Evolutionary conservation across 495 filamentous ascomycete species (phyloP).

Genomic region (Penicillium crystallinum): DNA sequence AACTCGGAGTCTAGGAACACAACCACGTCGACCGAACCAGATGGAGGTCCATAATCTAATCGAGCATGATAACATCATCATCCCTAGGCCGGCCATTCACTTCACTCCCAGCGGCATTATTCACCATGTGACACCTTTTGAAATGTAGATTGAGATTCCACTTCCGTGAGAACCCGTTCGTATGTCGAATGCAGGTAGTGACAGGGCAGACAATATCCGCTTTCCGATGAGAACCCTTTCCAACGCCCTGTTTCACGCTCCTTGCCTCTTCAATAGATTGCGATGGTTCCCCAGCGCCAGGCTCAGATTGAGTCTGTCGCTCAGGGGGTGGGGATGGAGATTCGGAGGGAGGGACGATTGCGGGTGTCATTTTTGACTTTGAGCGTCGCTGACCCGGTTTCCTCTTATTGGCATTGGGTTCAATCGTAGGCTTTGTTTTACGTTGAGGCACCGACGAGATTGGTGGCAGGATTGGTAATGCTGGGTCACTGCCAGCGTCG

Average conservation of each 20-base stretch:
- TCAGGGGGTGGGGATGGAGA: conserved; percentile 2
- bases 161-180: conserved; percentile 30
- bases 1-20: no score
- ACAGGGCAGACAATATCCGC: conserved; percentile 32
- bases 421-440: background rate
- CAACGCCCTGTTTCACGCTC: conserved; percentile 5
- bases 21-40: no score
- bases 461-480: background rate
- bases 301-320: background rate
- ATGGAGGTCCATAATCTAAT: no score
- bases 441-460: background rate
- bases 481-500: conserved; percentile 1
- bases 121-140: conserved; percentile 27
- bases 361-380: background rate
- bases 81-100: background rate
- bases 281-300: background rate
- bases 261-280: background rate
- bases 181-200: conserved; percentile 24
- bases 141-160: conserved; percentile 42
- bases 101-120: conserved; percentile 5
- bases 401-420: background rate
- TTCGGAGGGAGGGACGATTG: background rate
- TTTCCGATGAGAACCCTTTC: conserved; percentile 29
- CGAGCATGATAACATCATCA: conserved; percentile 2
- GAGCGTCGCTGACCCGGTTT: background rate